These are phyloP conservation scores for Mentha longifolia DNA, from an alignment of 257 asterid genomes.

Conservation along the genomic window DNA sequence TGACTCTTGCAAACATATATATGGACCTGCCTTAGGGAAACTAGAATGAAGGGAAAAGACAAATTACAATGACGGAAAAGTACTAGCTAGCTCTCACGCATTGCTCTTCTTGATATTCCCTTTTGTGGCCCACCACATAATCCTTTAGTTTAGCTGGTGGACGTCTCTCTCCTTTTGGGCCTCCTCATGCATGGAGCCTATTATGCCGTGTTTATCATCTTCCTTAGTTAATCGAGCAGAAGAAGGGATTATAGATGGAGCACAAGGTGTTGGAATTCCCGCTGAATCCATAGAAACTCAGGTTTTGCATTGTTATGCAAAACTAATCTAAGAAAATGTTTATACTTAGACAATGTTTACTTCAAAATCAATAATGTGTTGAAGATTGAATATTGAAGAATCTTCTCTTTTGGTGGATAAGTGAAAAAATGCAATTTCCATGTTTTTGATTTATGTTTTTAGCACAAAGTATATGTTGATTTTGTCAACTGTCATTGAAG, in stretches of 20 bases:
- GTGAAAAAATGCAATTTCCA: background rate
- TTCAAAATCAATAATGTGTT: background rate
- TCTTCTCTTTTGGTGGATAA: background rate
- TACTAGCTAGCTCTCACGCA: too few species aligned
- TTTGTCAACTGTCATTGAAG: background rate
- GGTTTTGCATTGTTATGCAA: background rate
- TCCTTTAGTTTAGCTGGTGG: too few species aligned
- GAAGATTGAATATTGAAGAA: background rate
- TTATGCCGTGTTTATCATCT: too few species aligned
- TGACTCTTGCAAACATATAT: too few species aligned
- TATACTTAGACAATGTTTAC: too few species aligned
- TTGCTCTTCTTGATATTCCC: too few species aligned
- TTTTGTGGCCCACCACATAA: too few species aligned
- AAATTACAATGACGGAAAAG: too few species aligned
- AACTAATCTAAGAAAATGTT: background rate
- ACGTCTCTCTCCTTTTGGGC: too few species aligned
- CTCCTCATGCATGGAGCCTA: too few species aligned
- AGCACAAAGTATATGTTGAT: background rate
- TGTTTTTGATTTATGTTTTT: background rate
- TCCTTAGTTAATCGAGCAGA: background rate
- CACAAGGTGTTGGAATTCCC: background rate
- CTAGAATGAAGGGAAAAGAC: too few species aligned
- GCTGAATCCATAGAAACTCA: background rate
- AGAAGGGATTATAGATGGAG: conserved; percentile 1
- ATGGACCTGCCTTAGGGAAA: too few species aligned